Evolutionary conservation across 2,329 filamentous ascomycete species (phyloP).

Genomic region (Alternaria novae-zelandiae): DNA sequence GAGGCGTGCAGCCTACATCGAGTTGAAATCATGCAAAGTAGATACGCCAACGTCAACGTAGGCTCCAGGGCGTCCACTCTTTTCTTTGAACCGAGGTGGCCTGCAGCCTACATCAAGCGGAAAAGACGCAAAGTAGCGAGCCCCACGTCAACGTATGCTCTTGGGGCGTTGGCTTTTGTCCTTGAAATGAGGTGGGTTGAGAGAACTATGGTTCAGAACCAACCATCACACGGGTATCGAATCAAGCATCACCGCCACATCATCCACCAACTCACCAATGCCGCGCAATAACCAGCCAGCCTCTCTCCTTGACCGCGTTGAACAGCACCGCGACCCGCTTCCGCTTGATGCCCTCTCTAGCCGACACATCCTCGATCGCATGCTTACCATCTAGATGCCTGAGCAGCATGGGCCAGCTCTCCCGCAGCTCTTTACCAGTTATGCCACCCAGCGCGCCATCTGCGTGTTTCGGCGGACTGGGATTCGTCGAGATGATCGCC

Average conservation of each 20-base stretch:
- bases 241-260: neutral
- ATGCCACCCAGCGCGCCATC: slow-evolving; percentile 24
- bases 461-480: slow-evolving; percentile 28
- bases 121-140: neutral
- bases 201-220: neutral
- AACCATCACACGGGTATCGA: neutral
- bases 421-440: slow-evolving; percentile 54
- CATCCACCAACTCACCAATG: slow-evolving; percentile 40
- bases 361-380: slow-evolving; percentile 82
- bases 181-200: neutral
- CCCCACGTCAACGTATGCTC: neutral
- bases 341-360: slow-evolving; percentile 85
- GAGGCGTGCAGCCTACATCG: neutral
- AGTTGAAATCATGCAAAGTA: neutral
- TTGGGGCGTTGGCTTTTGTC: neutral
- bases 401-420: slow-evolving; percentile 74
- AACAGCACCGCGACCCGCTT: slow-evolving; percentile 66
- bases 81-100: neutral
- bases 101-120: neutral
- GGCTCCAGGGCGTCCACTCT: neutral
- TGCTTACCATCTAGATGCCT: slow-evolving; percentile 89
- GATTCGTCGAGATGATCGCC: slow-evolving; percentile 46
- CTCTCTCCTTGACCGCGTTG: slow-evolving; percentile 71
- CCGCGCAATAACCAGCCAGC: slow-evolving; percentile 58
- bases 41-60: neutral